Percentiles rank a stretch among this genome's conserved stretches.
phyloP scores from a whole-genome alignment of 1,284 basidiomycete genomes.

The Moesziomyces sp. region DNA sequence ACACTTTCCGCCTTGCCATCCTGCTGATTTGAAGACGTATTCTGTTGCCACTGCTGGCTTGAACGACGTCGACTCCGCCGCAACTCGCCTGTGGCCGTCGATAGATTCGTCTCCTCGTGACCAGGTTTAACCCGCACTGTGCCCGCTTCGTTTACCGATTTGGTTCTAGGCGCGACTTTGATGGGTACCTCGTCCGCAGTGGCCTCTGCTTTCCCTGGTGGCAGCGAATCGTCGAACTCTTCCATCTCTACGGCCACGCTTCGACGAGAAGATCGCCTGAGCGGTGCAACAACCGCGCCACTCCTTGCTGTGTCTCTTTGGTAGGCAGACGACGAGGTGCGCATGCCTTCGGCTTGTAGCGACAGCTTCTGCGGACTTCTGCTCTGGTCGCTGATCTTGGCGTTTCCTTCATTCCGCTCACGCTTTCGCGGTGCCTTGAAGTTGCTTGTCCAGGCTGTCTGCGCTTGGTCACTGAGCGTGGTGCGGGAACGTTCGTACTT shows the following conservation, averaged over 20 bases:
- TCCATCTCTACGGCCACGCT: slow-evolving; percentile 35
- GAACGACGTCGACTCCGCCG: slow-evolving; percentile 31
- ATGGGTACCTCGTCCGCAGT: not conserved
- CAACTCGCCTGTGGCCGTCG: slow-evolving; percentile 1
- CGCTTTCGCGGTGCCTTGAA: not conserved
- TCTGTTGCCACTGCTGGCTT: slow-evolving; percentile 19
- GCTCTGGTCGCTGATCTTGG: not conserved
- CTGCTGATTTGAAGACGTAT: not conserved
- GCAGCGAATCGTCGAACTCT: slow-evolving; percentile 25
- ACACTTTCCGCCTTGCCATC: not conserved
- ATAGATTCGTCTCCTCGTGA: not conserved
- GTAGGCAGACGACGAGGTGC: not conserved
- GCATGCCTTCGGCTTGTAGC: not conserved
- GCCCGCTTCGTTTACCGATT: not conserved
- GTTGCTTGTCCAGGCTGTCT: slow-evolving; percentile 9
- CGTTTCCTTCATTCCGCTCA: not conserved
- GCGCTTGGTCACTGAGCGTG: slow-evolving; percentile 17
- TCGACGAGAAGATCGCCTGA: slow-evolving; percentile 28
- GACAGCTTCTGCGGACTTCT: not conserved
- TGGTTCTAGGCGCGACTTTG: no score
- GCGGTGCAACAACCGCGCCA: slow-evolving; percentile 5
- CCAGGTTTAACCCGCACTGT: not conserved
- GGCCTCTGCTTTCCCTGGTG: not conserved
- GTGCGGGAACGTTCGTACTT: slow-evolving; percentile 45
- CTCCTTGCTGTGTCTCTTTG: slow-evolving; percentile 11